Base-by-base conservation (phyloP, 2,329 filamentous ascomycete genomes). In the Balansia obtecta region DNA sequence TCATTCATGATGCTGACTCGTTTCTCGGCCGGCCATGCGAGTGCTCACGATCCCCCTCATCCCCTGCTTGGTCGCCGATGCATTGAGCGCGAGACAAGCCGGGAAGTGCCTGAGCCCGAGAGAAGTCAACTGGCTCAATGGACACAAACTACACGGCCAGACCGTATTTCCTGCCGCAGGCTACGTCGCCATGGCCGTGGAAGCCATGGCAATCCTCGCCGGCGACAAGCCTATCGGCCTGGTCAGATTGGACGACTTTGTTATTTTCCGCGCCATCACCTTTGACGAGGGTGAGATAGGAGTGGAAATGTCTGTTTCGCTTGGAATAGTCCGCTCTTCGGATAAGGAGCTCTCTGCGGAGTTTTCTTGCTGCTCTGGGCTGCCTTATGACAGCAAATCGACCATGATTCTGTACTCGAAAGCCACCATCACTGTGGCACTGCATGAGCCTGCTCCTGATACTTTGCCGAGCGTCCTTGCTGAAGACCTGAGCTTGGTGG, bases 131-230 rank as follows among this genome's bases (percentile, higher is more conserved):
- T 72, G 70, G 70, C 48, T 71, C 1, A 34, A 44, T 3, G 55
- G 57, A 48, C 63, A 52, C 54, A 55, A 0, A 43, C 61, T 50
- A 49, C 63, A 53, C 4, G 51, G 48, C 0, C 42, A 55, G 20
- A 48, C 54, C n/a, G 53, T 72, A 1, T 70, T 69, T 45, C 70
- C 71, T 0, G 60, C 49, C 3, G 64, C 69, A 2, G 66, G 59
- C 0, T 71, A 68, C 50, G 30, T 70, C 1, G 56, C 59, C 13
- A 68, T 71, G 58, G 65, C 61, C 2, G 18, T 52, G 9, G 52
- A 54, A 30, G 33, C 27, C 4, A 22, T 13, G 8, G 8, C n/a
- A 32, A 27, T 46, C 22, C 34, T 50, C 10, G 27, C 15, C 13
- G 15, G 27, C 15, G 30, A 32, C 4, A 18, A 32, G 15, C 11